Percentiles rank a stretch among this genome's conserved stretches.
These are phyloP conservation scores for Poa pratensis DNA, from an alignment of 176 grass and related monocot species.

Conservation along the genomic window DNA sequence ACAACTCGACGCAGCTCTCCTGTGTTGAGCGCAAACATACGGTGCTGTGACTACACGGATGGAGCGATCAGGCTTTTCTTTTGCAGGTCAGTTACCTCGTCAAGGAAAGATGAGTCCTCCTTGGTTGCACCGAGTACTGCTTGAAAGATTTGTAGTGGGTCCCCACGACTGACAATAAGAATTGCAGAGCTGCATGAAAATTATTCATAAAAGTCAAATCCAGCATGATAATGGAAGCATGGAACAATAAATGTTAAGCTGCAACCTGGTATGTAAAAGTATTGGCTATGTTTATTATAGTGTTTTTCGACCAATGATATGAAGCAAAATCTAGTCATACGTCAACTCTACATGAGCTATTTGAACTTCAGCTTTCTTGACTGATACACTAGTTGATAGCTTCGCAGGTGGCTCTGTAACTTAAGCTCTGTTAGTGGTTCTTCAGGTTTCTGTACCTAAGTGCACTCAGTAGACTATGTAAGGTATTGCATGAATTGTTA, in stretches of 20 bases:
- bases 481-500: not conserved
- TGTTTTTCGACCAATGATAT: not conserved
- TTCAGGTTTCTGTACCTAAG: not conserved
- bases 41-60: conserved; percentile 63
- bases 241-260: not conserved
- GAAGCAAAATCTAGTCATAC: not conserved
- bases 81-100: conserved; percentile 36
- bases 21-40: conserved; percentile 68
- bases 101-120: conserved; percentile 50
- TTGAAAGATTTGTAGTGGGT: conserved; percentile 90
- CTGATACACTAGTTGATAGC: not conserved
- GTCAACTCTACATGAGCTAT: conserved; percentile 6
- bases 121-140: conserved; percentile 59
- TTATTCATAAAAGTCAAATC: not conserved
- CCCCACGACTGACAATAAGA: conserved; percentile 85
- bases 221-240: not conserved
- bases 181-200: conserved; percentile 57
- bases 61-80: conserved; percentile 20
- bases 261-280: not conserved
- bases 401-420: not conserved
- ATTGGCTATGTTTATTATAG: not conserved
- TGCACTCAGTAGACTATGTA: not conserved
- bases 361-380: not conserved
- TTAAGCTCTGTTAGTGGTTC: not conserved
- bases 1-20: conserved; percentile 67